Percentiles rank a stretch among this genome's conserved stretches.
Evolutionary conservation across 2,329 filamentous ascomycete genomes (phyloP).

Genomic region (Arthrobotrys musiformis): DNA sequence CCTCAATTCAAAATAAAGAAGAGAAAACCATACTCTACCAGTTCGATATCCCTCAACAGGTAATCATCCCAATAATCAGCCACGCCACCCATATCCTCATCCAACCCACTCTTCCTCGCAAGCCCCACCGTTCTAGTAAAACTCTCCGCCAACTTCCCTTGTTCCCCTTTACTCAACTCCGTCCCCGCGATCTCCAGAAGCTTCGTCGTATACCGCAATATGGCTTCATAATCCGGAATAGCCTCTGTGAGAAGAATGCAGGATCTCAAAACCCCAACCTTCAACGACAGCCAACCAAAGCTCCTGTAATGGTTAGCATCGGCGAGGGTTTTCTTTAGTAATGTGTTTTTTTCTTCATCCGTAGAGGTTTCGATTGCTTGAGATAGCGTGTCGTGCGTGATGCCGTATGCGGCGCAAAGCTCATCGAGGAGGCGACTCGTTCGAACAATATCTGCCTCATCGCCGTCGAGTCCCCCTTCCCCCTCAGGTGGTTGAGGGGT

Average conservation of each 20-base stretch:
- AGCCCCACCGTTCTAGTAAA: constrained; percentile 84
- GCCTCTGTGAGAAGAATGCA: constrained; percentile 95
- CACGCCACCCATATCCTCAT: constrained; percentile 67
- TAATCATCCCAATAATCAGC: constrained; percentile 99
- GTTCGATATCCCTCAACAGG: constrained; percentile 78
- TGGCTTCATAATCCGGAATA: constrained; percentile 87
- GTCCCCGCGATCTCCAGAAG: constrained; percentile 84
- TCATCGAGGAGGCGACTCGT: constrained; percentile 73
- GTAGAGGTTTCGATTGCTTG: constrained; percentile 18
- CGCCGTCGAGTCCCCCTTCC: constrained; percentile 71
- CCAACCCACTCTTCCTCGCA: constrained; percentile 78
- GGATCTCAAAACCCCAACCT: constrained; percentile 85
- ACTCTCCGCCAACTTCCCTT: constrained; percentile 82
- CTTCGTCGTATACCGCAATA: constrained; percentile 86
- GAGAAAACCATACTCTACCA: constrained; percentile 64
- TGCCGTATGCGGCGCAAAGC: constrained; percentile 73
- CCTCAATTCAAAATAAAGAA: background rate
- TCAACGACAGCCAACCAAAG: constrained; percentile 82
- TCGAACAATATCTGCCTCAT: constrained; percentile 72
- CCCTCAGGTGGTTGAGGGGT: constrained; percentile 65
- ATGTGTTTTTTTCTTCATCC: constrained; percentile 64
- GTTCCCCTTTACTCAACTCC: constrained; percentile 80
- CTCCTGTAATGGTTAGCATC: constrained; percentile 57
- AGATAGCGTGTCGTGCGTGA: constrained; percentile 63
- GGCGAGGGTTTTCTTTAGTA: constrained; percentile 63